Evolutionary conservation across 2,329 filamentous ascomycete genomes (phyloP), one percentile per base, ranked within the genome.

Genomic region (Macrophomina tecta): DNA sequence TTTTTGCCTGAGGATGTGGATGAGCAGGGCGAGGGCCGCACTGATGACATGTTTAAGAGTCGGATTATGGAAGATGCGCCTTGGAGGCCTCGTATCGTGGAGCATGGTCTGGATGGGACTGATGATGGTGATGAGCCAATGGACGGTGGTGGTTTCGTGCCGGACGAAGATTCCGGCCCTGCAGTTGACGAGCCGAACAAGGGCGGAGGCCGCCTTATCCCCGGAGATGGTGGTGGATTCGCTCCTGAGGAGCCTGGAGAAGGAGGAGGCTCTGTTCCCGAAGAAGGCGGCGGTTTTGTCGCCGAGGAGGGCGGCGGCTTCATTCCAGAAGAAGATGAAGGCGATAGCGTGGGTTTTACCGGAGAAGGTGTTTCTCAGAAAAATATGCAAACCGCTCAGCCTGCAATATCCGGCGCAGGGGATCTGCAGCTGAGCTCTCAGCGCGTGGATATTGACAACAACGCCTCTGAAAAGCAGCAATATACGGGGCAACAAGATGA

Each of bases 251-350:
- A 70, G 4, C 48, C 36, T 3, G 61, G 70, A 12, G 66, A 70
- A 4, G 51, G 62, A 2, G 51, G 81, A 38, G 83, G 83, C 5
- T 81, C 81, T 68, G 34, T 72, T 42, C 68, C 45, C 2, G 64
- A 66, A 49, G 45, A 69, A n/a, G 66, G 67, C 16, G 70, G 65
- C 38, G 68, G 64, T 18, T 69, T 65, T 53, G 28, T 69, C 0
- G 48, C 53, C 7, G 64, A 70, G 3, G 68, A 70, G 1, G 63
- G 64, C 4, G 55, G 81, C 38, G 84, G 84, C 5, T 81, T 65
- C 32, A 36, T 82, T 67, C 74, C 79, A 61, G 74, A 78, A 65
- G 30, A 36, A 11, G 77, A 78, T 51, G 77, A 73, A 38, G 65
- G 34, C 38, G 77, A 73, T 48, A 65, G 45, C 32, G 55, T 9